Evolutionary conservation across 257 asterid genomes (phyloP).

Genomic region (Solanum megistacrolobum): DNA sequence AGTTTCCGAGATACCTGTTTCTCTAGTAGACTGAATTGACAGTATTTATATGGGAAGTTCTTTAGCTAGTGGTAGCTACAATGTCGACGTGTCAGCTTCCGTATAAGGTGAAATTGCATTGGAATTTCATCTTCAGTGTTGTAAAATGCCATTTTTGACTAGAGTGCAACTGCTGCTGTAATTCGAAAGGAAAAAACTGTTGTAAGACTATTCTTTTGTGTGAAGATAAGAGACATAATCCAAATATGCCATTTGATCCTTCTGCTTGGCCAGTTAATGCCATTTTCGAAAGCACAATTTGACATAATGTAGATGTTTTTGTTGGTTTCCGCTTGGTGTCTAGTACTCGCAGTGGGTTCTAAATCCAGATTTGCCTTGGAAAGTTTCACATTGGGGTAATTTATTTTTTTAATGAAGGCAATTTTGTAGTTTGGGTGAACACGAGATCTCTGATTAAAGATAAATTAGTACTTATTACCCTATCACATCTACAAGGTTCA

Average conservation of each 20-base stretch:
- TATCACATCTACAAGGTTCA: neutral
- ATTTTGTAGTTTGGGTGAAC: neutral
- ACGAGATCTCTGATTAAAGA: neutral
- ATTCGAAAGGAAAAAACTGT: neutral
- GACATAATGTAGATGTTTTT: neutral
- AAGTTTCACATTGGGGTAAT: neutral
- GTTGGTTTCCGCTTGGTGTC: neutral
- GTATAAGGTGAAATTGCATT: neutral
- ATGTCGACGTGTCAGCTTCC: neutral
- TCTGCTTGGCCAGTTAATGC: neutral
- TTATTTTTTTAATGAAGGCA: neutral
- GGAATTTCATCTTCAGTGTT: neutral
- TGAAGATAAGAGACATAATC: neutral
- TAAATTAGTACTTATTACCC: no score
- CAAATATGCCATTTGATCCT: neutral
- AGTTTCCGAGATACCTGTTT: neutral
- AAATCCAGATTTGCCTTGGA: neutral
- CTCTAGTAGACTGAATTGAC: neutral
- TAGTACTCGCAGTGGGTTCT: neutral
- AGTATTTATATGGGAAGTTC: neutral
- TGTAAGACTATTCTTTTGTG: neutral
- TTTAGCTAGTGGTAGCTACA: neutral
- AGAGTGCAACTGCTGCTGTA: neutral
- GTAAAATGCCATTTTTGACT: neutral
- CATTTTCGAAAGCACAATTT: neutral